Evolutionary conservation across 129 eudicot species (phyloP), one percentile per base, ranked within the genome.

Genomic region (Tanacetum coccineum): DNA sequence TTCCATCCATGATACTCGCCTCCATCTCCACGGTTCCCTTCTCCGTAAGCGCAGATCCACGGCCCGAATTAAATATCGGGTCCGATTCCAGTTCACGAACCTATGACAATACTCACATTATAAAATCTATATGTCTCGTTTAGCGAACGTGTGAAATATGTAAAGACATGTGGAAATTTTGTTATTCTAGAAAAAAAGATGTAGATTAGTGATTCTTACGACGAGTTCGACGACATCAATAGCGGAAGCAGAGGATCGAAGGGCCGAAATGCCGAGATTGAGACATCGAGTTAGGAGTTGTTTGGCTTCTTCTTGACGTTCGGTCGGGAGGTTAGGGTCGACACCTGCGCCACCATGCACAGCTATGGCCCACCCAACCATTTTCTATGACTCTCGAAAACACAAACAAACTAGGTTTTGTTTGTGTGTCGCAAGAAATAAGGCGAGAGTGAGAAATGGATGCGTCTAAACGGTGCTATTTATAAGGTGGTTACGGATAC

Each of bases 331-430:
- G 79, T 87, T 91, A 4, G 97, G 97, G 83, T 87, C 97, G 39
- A 91, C 96, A 30, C 97, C 97, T 40, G 97, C 97, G 53, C 97
- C 97, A 25, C 97, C 97, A 72, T 91, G 97, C 70, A 87, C 93
- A 18, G 90, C 97, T 3, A 91, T 91, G 48, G 97, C 97, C 96
- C 96, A 91, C 62, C 90, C 82, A 13, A 87, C 97, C 97, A 91
- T 90, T 57, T 71, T 60, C 30, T 17, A 22, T 13, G 74, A 40
- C 74, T 62, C 65, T 60, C 66, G 64, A 62, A 61, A 69, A 60
- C 68, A 59, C 70, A 60, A 66, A 57, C 47, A 75, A 73, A 59
- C 68, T 58, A 44, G 19, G 39, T 59, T 59, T 20, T 45, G 55
- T 74, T 42, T 74, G 47, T 36, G 55, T 74, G 76, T 49, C 10